These are phyloP conservation scores for Fusarium oxysporum DNA, from an alignment of 2,329 filamentous ascomycete genomes.

Conservation along the genomic window DNA sequence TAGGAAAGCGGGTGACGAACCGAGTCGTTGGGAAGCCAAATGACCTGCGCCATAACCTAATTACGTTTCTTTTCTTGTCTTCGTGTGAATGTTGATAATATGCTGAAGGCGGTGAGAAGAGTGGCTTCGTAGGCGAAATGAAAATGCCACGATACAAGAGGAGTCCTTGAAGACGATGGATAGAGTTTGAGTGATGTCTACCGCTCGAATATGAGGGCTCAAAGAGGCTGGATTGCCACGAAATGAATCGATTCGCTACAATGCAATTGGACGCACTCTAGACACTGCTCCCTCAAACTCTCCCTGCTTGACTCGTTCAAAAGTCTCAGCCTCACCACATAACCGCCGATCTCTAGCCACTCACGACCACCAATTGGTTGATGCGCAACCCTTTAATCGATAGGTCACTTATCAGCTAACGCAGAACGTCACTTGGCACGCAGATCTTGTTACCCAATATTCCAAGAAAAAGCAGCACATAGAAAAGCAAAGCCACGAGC, in stretches of 20 bases:
- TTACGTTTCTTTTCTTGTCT: not conserved
- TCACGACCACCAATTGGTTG: not conserved
- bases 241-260: not conserved
- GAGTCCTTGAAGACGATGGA: not conserved
- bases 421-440: not conserved
- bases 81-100: not conserved
- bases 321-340: slow-evolving; percentile 20
- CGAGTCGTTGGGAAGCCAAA: not conserved
- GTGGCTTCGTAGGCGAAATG: not conserved
- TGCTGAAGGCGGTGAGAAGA: not conserved
- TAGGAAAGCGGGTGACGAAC: not conserved
- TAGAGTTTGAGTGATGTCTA: not conserved
- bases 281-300: not conserved
- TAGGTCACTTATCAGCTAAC: not conserved
- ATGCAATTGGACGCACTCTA: not conserved
- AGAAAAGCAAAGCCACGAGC: not conserved
- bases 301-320: slow-evolving; percentile 16
- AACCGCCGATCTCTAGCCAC: not conserved
- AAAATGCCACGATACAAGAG: not conserved
- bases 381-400: not conserved
- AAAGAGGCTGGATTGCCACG: not conserved
- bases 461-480: not conserved
- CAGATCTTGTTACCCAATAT: slow-evolving; percentile 9
- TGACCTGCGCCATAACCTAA: not conserved
- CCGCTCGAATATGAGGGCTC: not conserved